phyloP scores from a whole-genome alignment of 306 rosid genomes.

The Vigna unguiculata region DNA sequence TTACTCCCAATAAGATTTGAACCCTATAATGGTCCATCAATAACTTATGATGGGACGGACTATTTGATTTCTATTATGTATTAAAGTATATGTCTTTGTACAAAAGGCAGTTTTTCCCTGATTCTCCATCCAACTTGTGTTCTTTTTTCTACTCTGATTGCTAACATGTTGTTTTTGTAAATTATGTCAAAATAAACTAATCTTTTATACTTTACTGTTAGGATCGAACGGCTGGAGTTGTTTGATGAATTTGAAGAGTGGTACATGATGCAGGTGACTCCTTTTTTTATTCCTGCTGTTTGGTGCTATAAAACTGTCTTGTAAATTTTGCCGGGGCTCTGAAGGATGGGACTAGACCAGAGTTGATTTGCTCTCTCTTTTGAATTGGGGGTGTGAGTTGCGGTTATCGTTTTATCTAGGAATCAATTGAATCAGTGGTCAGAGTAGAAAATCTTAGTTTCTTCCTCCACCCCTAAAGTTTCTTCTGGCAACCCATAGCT shows the following conservation, averaged over 20 bases:
- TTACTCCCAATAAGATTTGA: not conserved
- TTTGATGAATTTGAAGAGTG: conserved; percentile 99
- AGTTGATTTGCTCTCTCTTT: conserved; percentile 9
- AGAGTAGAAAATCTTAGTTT: not conserved
- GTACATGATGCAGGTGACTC: conserved; percentile 99
- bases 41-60: conserved; percentile 37
- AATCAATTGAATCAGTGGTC: not conserved
- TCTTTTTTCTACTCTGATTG: not conserved
- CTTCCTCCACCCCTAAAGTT: too few species aligned
- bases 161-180: conserved; percentile 39
- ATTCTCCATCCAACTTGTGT: too few species aligned
- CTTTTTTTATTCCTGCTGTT: conserved; percentile 32
- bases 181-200: conserved; percentile 49
- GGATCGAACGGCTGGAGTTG: conserved; percentile 96
- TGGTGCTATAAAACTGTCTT: conserved; percentile 32
- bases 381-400: conserved; percentile 10
- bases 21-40: not conserved
- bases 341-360: conserved; percentile 23
- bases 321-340: conserved; percentile 30
- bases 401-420: not conserved
- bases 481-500: too few species aligned
- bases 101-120: not conserved
- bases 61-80: conserved; percentile 30
- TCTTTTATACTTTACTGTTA: conserved; percentile 47
- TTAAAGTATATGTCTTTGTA: conserved; percentile 5